Evolutionary conservation across 163 green algal genomes (phyloP).

Genomic region (Prototheca cutis): DNA sequence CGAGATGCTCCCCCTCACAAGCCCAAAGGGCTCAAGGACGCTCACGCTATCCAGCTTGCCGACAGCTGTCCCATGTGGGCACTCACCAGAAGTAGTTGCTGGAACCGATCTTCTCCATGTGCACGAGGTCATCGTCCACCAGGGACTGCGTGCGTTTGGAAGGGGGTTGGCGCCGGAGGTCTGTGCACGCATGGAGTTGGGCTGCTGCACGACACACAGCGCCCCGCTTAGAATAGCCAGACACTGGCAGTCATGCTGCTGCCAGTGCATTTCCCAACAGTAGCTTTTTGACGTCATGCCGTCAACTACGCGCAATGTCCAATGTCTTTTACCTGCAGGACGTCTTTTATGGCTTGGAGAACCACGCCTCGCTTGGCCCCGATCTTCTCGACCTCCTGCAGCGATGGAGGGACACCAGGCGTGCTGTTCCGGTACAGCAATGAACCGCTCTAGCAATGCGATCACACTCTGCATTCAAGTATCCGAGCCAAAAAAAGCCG

Average conservation of each 20-base stretch:
- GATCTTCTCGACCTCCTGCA: slow-evolving; percentile 81
- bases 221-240: no score
- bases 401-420: not conserved
- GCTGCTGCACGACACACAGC: no score
- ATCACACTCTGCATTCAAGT: not conserved
- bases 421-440: not conserved
- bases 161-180: not conserved
- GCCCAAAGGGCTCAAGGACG: no score
- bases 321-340: slow-evolving; percentile 50
- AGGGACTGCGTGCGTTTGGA: slow-evolving; percentile 37
- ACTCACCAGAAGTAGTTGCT: slow-evolving; percentile 81
- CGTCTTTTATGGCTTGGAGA: slow-evolving; percentile 76
- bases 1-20: no score
- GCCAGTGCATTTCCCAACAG: no score
- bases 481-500: not conserved
- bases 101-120: slow-evolving; percentile 72
- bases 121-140: slow-evolving; percentile 82
- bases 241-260: no score
- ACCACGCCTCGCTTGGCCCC: slow-evolving; percentile 68
- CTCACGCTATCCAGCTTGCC: no score
- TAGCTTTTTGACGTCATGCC: not conserved
- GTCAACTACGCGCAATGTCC: not conserved
- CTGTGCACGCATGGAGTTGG: no score
- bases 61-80: no score
- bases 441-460: not conserved